phyloP scores from a whole-genome alignment of 2,329 filamentous ascomycete species.

The Dothideomycetes sp. region DNA sequence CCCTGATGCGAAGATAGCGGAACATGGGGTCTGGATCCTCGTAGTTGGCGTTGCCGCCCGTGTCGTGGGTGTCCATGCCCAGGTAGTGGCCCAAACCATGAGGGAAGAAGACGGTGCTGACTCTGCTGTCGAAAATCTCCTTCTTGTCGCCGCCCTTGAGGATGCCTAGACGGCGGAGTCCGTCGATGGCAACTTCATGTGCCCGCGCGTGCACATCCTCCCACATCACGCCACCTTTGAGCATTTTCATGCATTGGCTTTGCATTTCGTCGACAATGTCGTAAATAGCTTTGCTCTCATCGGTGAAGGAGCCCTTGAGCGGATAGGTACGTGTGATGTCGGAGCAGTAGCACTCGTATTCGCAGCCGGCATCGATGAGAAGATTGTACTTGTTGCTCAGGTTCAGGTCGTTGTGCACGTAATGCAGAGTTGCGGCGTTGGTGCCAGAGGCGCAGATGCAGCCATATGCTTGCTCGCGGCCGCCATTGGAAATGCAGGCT shows the following conservation, averaged over 20 bases:
- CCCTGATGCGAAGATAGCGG: constrained; percentile 71
- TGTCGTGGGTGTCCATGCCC: constrained; percentile 42
- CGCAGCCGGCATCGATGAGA: constrained; percentile 69
- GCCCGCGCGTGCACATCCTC: constrained; percentile 72
- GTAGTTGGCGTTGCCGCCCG: constrained; percentile 38
- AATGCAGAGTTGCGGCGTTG: constrained; percentile 78
- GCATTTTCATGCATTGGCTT: constrained; percentile 57
- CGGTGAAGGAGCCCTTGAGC: constrained; percentile 58
- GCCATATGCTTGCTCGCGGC: constrained; percentile 76
- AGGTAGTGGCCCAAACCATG: constrained; percentile 41
- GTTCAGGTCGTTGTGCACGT: constrained; percentile 65
- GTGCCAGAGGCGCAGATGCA: constrained; percentile 74
- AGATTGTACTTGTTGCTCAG: constrained; percentile 64
- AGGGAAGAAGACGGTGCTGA: constrained; percentile 39
- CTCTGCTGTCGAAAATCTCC: constrained; percentile 32
- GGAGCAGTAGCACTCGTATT: constrained; percentile 38
- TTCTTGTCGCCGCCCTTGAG: constrained; percentile 51
- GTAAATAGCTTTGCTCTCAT: constrained; percentile 51
- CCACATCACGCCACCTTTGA: constrained; percentile 67
- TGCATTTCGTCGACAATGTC: constrained; percentile 78
- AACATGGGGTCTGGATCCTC: constrained; percentile 73
- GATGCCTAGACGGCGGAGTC: constrained; percentile 65
- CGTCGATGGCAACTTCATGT: constrained; percentile 71
- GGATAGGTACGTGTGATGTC: constrained; percentile 81
- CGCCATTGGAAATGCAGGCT: constrained; percentile 61